phyloP scores from a whole-genome alignment of 164 flowering plant species.

The Piper longum region DNA sequence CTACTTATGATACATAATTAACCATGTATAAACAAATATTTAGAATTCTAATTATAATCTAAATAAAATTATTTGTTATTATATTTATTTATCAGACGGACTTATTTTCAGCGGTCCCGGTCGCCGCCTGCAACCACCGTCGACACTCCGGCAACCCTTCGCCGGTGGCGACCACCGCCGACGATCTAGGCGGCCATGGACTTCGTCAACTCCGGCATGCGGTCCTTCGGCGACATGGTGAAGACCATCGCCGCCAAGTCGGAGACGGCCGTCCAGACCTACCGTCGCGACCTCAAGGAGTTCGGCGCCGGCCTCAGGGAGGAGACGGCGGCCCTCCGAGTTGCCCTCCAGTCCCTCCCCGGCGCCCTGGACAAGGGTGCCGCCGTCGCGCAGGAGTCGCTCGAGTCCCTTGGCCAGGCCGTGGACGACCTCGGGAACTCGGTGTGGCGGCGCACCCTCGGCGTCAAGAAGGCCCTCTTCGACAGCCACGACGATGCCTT shows the following conservation, averaged over 20 bases:
- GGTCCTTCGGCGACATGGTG: slow-evolving; percentile 58
- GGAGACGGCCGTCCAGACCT: slow-evolving; percentile 51
- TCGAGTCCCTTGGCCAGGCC: slow-evolving; percentile 72
- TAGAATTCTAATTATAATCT: no score
- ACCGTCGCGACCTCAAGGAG: slow-evolving; percentile 63
- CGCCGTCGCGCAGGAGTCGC: slow-evolving; percentile 58
- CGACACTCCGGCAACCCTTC: no score
- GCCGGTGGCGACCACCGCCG: no score
- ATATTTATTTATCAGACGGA: no score
- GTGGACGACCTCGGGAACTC: slow-evolving; percentile 54
- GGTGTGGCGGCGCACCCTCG: slow-evolving; percentile 52
- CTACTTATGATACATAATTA: no score
- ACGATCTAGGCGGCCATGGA: no score
- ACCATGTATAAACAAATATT: no score
- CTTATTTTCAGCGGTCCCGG: no score
- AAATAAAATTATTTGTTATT: no score
- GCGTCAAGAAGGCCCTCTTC: slow-evolving; percentile 35
- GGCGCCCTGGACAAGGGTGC: slow-evolving; percentile 56
- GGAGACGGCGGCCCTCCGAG: slow-evolving; percentile 53
- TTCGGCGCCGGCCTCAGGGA: slow-evolving; percentile 51
- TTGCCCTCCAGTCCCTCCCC: slow-evolving; percentile 57
- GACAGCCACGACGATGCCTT: slow-evolving; percentile 18
- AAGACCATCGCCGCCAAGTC: slow-evolving; percentile 46
- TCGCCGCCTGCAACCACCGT: no score
- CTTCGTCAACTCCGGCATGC: slow-evolving; percentile 1